phyloP scores from a whole-genome alignment of 2,329 filamentous ascomycete genomes.

The Stachybotrys elegans region DNA sequence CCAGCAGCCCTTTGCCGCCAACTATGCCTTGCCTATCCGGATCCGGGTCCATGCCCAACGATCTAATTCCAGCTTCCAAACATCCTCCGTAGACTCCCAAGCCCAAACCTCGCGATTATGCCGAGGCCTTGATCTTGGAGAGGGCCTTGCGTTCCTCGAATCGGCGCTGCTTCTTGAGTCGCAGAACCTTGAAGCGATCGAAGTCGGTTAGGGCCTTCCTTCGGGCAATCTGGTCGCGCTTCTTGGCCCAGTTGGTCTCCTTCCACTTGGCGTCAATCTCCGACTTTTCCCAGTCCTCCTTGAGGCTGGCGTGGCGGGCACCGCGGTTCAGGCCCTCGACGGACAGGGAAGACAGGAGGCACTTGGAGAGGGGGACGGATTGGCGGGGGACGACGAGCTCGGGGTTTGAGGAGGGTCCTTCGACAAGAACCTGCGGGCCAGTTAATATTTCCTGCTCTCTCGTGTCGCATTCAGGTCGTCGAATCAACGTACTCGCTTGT shows the following conservation, averaged over 20 bases:
- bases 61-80: constrained; percentile 31
- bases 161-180: constrained; percentile 98
- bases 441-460: no score
- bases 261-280: constrained; percentile 93
- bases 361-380: constrained; percentile 72
- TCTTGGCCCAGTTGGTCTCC: constrained; percentile 90
- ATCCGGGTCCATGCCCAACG: constrained; percentile 29
- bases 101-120: constrained; percentile 50
- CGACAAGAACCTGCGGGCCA: constrained; percentile 76
- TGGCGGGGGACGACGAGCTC: constrained; percentile 82
- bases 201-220: constrained; percentile 94
- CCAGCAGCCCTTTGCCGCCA: constrained; percentile 48
- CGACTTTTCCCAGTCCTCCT: constrained; percentile 84
- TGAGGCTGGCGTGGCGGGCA: constrained; percentile 75
- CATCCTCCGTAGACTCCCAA: constrained; percentile 22
- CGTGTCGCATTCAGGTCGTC: constrained; percentile 7
- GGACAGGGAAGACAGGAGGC: constrained; percentile 85
- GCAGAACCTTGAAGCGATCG: constrained; percentile 99
- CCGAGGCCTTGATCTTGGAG: constrained; percentile 83
- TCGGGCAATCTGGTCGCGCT: constrained; percentile 77
- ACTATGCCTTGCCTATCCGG: constrained; percentile 29
- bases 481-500: constrained; percentile 88
- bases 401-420: constrained; percentile 82
- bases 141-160: constrained; percentile 97
- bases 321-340: constrained; percentile 82